phyloP scores from a whole-genome alignment of 2,329 filamentous ascomycete species.

The Aspergillus tanneri region DNA sequence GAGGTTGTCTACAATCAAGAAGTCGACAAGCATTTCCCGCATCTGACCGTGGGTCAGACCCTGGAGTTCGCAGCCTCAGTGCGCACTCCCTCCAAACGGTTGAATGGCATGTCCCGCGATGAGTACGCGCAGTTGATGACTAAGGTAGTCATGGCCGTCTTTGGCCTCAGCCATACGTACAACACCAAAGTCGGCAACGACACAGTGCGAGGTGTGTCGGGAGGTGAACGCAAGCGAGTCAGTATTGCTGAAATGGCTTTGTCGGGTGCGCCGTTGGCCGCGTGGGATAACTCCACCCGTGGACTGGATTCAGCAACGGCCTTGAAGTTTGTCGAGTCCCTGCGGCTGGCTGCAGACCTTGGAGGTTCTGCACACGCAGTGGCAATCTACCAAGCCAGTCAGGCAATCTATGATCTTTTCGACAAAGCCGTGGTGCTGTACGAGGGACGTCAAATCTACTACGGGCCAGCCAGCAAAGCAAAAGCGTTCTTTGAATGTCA shows the following conservation, averaged over 20 bases:
- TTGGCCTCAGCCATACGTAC: conserved; percentile 49
- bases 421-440: conserved; percentile 70
- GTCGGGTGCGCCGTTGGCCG: conserved; percentile 43
- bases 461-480: conserved; percentile 60
- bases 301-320: conserved; percentile 54
- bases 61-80: conserved; percentile 73
- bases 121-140: conserved; percentile 42
- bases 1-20: conserved; percentile 45
- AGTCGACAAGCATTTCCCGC: conserved; percentile 70
- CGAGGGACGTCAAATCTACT: conserved; percentile 72
- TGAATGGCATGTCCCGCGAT: conserved; percentile 30
- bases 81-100: conserved; percentile 42
- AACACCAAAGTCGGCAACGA: conserved; percentile 51
- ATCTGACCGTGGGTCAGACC: conserved; percentile 66
- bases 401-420: conserved; percentile 53
- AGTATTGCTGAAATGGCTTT: conserved; percentile 56
- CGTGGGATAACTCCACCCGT: conserved; percentile 47
- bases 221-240: conserved; percentile 60
- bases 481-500: conserved; percentile 65
- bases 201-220: conserved; percentile 59
- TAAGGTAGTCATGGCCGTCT: conserved; percentile 46
- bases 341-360: conserved; percentile 49
- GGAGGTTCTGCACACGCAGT: conserved; percentile 48
- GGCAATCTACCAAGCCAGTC: conserved; percentile 51
- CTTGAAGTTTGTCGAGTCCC: conserved; percentile 52